Evolutionary conservation across 345 rosid species (phyloP), one percentile per base, ranked within the genome.

Genomic region (Pugionium cornutum): DNA sequence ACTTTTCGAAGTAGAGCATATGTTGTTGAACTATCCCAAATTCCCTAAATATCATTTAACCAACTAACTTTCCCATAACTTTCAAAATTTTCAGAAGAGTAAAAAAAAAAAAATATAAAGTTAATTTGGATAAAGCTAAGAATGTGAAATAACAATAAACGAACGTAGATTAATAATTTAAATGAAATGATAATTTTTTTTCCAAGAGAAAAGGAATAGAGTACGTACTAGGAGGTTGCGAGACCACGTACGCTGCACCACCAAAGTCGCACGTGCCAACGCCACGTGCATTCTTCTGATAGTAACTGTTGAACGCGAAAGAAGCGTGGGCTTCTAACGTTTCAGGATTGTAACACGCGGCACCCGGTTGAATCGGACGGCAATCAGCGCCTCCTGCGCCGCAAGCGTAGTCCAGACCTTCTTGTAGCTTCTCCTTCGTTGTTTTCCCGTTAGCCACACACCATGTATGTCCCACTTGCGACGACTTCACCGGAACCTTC

Each of bases 361-460:
- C 79, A 9, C 88, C 96, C 0, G 66, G 69, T 27, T 95, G 99
- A 67, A 95, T 91, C 73, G 91, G 84, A 41, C 80, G 78, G 83
- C 97, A 95, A 56, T 95, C 99, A 52, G 99, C 97, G 0, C 84
- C 86, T 42, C 97, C 99, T 68, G 86, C 80, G 0, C 99, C 97
- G 3, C 99, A 91, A 4, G 99, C 96, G 64, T 78, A 95, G 71
- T 91, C 89, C 5, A 91, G 73, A 26, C 77, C 96, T 7, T 67
- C 83, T 74, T 95, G 91, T 28, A 95, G 74, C 84, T 76, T 84
- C 62, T 71, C 70, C 45, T 74, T 72, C 0, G 76, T 80, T 2
- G 67, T 77, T 0, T 75, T 78, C 1, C 64, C 80, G 44, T 73
- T 89, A 3, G 99, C 97, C 57, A 89, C 92, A 59, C 97, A 95